Percentiles rank a stretch among this genome's conserved stretches.
Evolutionary conservation across 225 moss, liverwort and hornwort genomes (phyloP).

Genomic region (Bryoerythrophyllum caledonicum): DNA sequence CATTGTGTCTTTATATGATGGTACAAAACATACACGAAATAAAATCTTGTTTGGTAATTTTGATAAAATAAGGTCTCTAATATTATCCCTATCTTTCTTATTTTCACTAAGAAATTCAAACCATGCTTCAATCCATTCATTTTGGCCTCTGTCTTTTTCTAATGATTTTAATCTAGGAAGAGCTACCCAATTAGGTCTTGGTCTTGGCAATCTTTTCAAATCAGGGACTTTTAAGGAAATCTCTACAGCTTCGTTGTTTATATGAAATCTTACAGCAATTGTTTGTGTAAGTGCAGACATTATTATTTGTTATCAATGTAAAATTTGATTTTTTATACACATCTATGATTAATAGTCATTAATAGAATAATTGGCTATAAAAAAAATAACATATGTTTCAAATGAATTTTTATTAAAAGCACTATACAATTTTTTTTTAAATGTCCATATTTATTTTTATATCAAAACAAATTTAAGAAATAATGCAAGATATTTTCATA

Average conservation of each 20-base stretch:
- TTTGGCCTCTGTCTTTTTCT: slow-evolving; percentile 20
- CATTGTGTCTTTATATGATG: slow-evolving; percentile 32
- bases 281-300: slow-evolving; percentile 4
- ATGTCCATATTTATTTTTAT: neutral
- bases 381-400: neutral
- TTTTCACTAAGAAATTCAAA: slow-evolving; percentile 50
- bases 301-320: neutral
- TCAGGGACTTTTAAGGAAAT: slow-evolving; percentile 7
- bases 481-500: accelerated
- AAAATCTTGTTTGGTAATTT: slow-evolving; percentile 48
- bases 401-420: no score
- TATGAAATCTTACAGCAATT: neutral
- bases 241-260: neutral
- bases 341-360: neutral
- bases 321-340: neutral
- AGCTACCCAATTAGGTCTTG: slow-evolving; percentile 31
- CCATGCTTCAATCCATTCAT: slow-evolving; percentile 47
- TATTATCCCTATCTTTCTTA: slow-evolving; percentile 45
- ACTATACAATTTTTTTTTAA: neutral
- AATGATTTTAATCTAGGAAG: slow-evolving; percentile 24
- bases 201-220: slow-evolving; percentile 24
- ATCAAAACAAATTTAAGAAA: accelerated
- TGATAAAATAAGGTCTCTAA: slow-evolving; percentile 58
- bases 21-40: slow-evolving; percentile 45
- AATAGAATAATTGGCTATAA: accelerated